Conservation (phyloP, 306 rosid species). For the Dryas alaskensis region DNA sequence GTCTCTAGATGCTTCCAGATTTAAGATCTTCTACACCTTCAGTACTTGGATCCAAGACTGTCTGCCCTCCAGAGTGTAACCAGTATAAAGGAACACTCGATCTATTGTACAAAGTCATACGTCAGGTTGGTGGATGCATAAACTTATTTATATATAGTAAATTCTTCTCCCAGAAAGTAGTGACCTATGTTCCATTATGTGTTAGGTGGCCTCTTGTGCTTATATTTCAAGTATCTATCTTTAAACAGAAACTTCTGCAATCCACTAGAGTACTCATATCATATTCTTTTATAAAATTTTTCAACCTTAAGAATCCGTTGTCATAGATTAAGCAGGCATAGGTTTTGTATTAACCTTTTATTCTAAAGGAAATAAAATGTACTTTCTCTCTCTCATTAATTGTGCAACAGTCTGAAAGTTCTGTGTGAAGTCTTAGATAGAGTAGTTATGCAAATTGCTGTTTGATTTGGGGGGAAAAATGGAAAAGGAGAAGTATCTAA, state of each 20-base stretch:
- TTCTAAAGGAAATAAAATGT: not conserved
- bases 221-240: not conserved
- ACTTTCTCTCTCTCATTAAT: not conserved
- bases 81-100: slow-evolving; percentile 78
- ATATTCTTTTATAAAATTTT: not conserved
- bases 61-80: slow-evolving; percentile 46
- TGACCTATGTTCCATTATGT: not conserved
- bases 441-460: not conserved
- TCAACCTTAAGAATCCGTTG: not conserved
- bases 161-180: not conserved
- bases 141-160: not conserved
- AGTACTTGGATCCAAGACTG: slow-evolving; percentile 37
- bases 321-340: not conserved
- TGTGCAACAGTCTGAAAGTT: not conserved
- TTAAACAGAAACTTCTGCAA: not conserved
- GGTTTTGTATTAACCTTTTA: not conserved
- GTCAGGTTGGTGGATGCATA: slow-evolving; percentile 57
- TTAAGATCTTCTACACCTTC: slow-evolving; percentile 33
- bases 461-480: not conserved
- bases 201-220: not conserved
- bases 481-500: not conserved
- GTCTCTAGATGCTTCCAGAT: slow-evolving; percentile 46
- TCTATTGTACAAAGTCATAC: slow-evolving; percentile 66
- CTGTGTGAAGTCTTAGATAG: not conserved
- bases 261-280: not conserved